These are phyloP conservation scores for Endoconidiophora laricicola DNA, from an alignment of 2,329 filamentous ascomycete genomes.

Conservation along the genomic window DNA sequence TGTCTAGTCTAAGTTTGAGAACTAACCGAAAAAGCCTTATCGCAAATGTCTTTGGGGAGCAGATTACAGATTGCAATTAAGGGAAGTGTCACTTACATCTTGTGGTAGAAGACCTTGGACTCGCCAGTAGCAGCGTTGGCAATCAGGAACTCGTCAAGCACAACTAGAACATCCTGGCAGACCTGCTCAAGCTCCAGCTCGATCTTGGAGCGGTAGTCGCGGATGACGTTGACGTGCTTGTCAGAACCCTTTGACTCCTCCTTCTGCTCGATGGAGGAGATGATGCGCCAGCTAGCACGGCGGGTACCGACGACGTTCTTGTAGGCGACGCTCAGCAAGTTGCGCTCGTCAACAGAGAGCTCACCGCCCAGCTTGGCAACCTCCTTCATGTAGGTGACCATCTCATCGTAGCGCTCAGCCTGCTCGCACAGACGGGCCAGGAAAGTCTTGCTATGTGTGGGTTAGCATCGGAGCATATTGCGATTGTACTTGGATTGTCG, in stretches of 20 bases:
- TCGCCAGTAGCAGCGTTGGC: conserved; percentile 92
- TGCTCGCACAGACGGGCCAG: conserved; percentile 99
- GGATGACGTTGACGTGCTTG: conserved; percentile 86
- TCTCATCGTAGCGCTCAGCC: conserved; percentile 99
- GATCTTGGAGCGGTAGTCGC: conserved; percentile 96
- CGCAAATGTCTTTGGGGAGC: no score
- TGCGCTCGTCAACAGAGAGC: conserved; percentile 91
- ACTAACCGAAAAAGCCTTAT: no score
- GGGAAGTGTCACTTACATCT: conserved; percentile 56
- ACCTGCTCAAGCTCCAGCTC: conserved; percentile 94
- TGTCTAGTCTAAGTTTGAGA: not conserved
- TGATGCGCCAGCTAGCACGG: conserved; percentile 98
- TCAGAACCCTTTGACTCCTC: conserved; percentile 97
- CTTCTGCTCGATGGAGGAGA: conserved; percentile 99
- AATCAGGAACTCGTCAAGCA: conserved; percentile 83
- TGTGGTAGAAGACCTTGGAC: conserved; percentile 99
- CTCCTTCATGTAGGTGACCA: conserved; percentile 99
- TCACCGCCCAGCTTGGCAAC: conserved; percentile 75
- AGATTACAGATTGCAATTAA: no score
- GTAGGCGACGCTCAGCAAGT: conserved; percentile 96
- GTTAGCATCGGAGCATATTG: conserved; percentile 8
- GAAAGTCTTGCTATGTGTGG: conserved; percentile 80
- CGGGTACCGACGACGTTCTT: conserved; percentile 99
- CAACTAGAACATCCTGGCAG: conserved; percentile 93
- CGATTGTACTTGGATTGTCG: no score